Evolutionary conservation across 2,329 filamentous ascomycete genomes (phyloP), one percentile per base, ranked within the genome.

Genomic region (Fusarium mangiferae): DNA sequence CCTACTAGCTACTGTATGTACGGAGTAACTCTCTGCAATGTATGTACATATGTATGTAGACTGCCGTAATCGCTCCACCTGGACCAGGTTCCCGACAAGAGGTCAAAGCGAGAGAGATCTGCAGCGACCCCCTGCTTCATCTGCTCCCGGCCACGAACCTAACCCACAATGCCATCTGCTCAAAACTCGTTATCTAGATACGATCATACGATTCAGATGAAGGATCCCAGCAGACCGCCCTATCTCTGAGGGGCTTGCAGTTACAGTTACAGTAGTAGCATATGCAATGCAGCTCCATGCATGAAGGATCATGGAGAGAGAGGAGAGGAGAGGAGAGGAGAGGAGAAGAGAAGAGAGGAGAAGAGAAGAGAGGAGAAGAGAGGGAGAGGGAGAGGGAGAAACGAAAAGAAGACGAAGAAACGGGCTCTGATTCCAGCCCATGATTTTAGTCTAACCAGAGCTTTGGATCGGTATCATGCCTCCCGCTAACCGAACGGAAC

Each of bases 81-180:
- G 36, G 28, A 22, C 36, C 17, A 24, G 59, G 55, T 26, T 20
- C 26, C 35, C 24, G 28, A 35, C 24, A 44, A 62, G 52, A 45
- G 66, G 57, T 65, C 56, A 66, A 63, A 63, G 71, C 68, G 57
- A 55, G 61, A 75, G 66, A 55, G 72, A 75, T 75, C 73, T 70
- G 64, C 73, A 56, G 63, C 36, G 62, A 28, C 20, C 60, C 66
- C 64, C 58, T 56, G 57, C 38, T 33, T 39, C 45, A 52, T 38
- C 30, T 56, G 30, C 41, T 22, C 20, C n/a, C 24, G 15, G 30
- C 15, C 55, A 48, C 24, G 41, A 57, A 59, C 56, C 30, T 49
- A 60, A 58, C 39, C 60, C 48, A 45, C 61, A 36, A 44, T 28
- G 36, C 44, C 63, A 39, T 60, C 48, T 52, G 36, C 58, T 52